Evolutionary conservation across 2,329 filamentous ascomycete genomes (phyloP), one percentile per base, ranked within the genome.

Genomic region (Ilyonectria robusta): DNA sequence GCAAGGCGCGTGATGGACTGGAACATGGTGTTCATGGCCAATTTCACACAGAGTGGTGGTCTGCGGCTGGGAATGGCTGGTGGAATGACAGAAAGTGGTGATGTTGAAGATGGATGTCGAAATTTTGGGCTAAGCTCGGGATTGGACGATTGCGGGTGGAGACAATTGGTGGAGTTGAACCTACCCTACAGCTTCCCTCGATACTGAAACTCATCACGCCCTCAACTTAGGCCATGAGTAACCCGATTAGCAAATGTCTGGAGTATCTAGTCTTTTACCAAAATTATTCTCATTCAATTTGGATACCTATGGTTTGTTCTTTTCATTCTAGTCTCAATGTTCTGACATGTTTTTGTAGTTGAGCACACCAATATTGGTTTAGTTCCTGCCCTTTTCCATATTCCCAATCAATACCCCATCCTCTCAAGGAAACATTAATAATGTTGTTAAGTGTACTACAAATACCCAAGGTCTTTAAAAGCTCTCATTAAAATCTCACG

Each of bases 401-500:
- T 4, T 26, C 26, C 6, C 26, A 26, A 26, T 6, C 26, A 6
- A 26, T 1, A 26, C 26, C 23, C 26, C 15, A 42, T 9, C 15
- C 4, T 23, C 1, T 23, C 10, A 26, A 23, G 4, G 9, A 10
- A 13, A 11, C 10, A 6, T 10, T 47, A 26, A 13, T 4, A 23
- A 13, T 15, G 13, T 23, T 2, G 2, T 15, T 9, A 3, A 8
- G 23, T 4, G 13, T n/a, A 37, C 11, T 51, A 51, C 1, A 73
- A 3, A 35, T 75, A 77, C 0, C 75, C 75, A n/a, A 76, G 5
- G 2, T 71, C 63, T 1, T 66, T 67, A 2, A 79, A 78, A 0
- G 78, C 76, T 26, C 77, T 67, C n/a, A 57, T 48, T 9, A 80
- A 57, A 40, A 86, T 85, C 58, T 80, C 79, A 26, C 75, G 72